Percentiles rank a stretch among this genome's conserved stretches.
Evolutionary conservation across 2,329 filamentous ascomycete genomes (phyloP).

Genomic region (Colletotrichum somersetense): DNA sequence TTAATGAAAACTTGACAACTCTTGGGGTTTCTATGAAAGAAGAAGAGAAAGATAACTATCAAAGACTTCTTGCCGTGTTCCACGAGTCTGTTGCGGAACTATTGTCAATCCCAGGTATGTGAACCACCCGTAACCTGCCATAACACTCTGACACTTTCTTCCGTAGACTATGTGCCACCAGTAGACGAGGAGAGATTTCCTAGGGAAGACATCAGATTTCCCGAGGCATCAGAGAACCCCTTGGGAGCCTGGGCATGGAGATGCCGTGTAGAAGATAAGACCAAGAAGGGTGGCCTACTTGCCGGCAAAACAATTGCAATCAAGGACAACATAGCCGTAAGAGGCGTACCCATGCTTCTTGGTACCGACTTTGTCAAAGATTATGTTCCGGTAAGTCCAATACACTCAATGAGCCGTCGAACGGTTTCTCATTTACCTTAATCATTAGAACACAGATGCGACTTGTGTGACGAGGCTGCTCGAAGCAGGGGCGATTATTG

Average conservation of each 20-base stretch:
- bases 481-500: slow-evolving; percentile 45
- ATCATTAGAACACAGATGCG: slow-evolving; percentile 13
- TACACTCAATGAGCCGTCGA: accelerated
- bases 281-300: slow-evolving; percentile 35
- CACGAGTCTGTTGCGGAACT: slow-evolving; percentile 22
- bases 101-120: slow-evolving; percentile 22
- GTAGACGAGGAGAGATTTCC: slow-evolving; percentile 15
- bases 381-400: slow-evolving; percentile 1
- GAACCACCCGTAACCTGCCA: too few species aligned
- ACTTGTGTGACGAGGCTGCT: slow-evolving; percentile 40
- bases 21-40: slow-evolving; percentile 16
- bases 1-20: slow-evolving; percentile 1
- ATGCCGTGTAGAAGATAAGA: slow-evolving; percentile 45
- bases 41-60: slow-evolving; percentile 24
- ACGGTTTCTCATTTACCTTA: neutral
- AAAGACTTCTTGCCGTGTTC: slow-evolving; percentile 28
- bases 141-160: too few species aligned
- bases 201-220: slow-evolving; percentile 24
- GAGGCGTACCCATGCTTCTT: slow-evolving; percentile 29
- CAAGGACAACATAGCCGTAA: slow-evolving; percentile 50
- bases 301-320: slow-evolving; percentile 44
- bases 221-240: slow-evolving; percentile 46
- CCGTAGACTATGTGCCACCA: slow-evolving; percentile 11
- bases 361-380: slow-evolving; percentile 27
- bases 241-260: slow-evolving; percentile 53